Percentiles rank a stretch among this genome's conserved stretches.
Conservation (phyloP, 2,329 filamentous ascomycete species). For the Fusarium aywerte region DNA sequence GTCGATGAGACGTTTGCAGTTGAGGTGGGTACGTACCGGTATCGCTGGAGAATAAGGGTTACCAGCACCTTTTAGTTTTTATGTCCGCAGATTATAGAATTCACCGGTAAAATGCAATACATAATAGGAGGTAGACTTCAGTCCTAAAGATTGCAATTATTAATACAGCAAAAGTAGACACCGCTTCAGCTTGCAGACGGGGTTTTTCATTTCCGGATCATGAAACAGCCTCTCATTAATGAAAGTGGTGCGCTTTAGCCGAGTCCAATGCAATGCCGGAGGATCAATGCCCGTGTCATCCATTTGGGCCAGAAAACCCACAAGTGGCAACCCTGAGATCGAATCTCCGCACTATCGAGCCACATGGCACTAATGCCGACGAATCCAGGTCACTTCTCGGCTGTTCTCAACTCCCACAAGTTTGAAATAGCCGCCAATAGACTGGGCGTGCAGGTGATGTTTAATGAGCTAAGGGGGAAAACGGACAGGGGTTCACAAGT, state of each 20-base stretch:
- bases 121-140: too few relatives aligned
- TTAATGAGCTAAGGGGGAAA: background rate
- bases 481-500: background rate
- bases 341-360: slow-evolving; percentile 16
- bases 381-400: background rate
- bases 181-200: background rate
- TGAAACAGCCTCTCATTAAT: slow-evolving; percentile 5
- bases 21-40: too few relatives aligned
- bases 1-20: too few relatives aligned
- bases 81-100: too few relatives aligned
- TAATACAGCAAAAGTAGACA: too few relatives aligned
- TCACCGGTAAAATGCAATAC: too few relatives aligned
- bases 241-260: slow-evolving; percentile 5
- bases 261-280: slow-evolving; percentile 16
- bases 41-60: too few relatives aligned
- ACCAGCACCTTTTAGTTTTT: too few relatives aligned
- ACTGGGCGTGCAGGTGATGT: background rate
- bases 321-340: background rate
- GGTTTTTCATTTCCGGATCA: slow-evolving; percentile 7
- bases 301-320: background rate
- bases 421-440: background rate
- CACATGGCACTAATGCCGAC: slow-evolving; percentile 15
- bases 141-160: too few relatives aligned
- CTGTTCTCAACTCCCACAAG: background rate
- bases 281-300: slow-evolving; percentile 7